Conservation (phyloP, 208 protist species). For the Acanthamoeba rhysodes region DNA sequence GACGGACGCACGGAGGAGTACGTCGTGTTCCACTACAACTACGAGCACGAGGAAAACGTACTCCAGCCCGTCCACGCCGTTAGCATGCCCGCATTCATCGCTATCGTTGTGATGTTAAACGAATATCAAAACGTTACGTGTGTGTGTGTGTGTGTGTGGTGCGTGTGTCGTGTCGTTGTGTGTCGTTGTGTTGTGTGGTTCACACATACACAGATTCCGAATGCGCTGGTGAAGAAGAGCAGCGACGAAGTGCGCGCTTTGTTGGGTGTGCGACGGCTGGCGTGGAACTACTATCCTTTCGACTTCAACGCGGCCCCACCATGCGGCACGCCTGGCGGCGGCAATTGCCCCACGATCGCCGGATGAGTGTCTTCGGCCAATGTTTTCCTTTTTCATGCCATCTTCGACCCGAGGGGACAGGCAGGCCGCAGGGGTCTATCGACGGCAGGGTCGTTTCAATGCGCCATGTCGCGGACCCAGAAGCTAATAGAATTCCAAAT, state of each 20-base stretch:
- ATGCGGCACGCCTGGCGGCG: neutral
- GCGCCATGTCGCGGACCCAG: no score
- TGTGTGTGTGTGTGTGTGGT: no score
- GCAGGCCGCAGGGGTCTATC: no score
- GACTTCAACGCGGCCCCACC: neutral
- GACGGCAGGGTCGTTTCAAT: no score
- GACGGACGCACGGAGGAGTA: neutral
- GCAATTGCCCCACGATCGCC: neutral
- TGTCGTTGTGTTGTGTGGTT: neutral
- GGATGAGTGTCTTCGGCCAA: no score
- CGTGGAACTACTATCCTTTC: neutral
- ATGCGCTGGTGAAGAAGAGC: conserved; percentile 14
- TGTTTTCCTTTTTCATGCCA: no score
- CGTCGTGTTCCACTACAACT: conserved; percentile 36
- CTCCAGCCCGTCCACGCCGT: neutral
- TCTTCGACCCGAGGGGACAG: no score
- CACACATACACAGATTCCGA: neutral
- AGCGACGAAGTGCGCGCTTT: neutral
- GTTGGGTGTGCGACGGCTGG: neutral
- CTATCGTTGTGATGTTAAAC: neutral
- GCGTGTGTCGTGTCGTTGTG: no score
- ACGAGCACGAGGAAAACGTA: neutral
- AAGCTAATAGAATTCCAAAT: no score
- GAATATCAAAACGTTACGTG: no score
- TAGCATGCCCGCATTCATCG: neutral